Base-by-base conservation (phyloP, 768 basidiomycete genomes). In the Neoboletus magnificus region DNA sequence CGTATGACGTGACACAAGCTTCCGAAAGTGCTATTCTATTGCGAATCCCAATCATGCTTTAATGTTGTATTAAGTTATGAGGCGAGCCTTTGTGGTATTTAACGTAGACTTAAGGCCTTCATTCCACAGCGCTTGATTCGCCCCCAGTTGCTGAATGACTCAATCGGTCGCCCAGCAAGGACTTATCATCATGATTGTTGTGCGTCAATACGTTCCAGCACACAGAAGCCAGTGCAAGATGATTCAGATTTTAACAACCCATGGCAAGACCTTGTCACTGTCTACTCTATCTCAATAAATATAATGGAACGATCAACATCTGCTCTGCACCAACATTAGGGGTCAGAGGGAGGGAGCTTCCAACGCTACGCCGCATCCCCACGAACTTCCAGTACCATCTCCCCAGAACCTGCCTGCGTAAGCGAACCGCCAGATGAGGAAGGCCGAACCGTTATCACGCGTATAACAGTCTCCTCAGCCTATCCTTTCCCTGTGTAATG, bases 401-500 rank as follows among this genome's bases (percentile, higher is more conserved):
- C 57, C 13, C 20, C 32, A 7, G 56, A 37, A 10, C 43, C 22
- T 2, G 29, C 48, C 36, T 58, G 27, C 27, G 27, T 58, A 2
- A 36, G 5, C 8, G 49, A 58, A 10, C 22, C 13, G 16, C 36
- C 56, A n/a, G 56, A 30, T 3, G 30, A 7, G 13, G 20, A 37
- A 29, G 46, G 35, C 9, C n/a, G 46, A 10, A 12, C 25, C 8
- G 55, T 29, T 44, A 56, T 54, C 6, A 56, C 37, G 7, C 39
- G 39, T 11, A 52, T 54, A 0, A 44, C 37, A 0, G 37, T 56
- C 2, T 55, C 55, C 37, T 46, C 44, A 1, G 36, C 41, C 55
- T 52, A 56, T 27, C 51, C 55, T 55, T 56, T 56, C 55, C 55
- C 25, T 56, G 55, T 23, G 55, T 41, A 13, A 55, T 37, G 6